Conservation (phyloP, 2,329 filamentous ascomycete genomes). For the Penicillium sp. region DNA sequence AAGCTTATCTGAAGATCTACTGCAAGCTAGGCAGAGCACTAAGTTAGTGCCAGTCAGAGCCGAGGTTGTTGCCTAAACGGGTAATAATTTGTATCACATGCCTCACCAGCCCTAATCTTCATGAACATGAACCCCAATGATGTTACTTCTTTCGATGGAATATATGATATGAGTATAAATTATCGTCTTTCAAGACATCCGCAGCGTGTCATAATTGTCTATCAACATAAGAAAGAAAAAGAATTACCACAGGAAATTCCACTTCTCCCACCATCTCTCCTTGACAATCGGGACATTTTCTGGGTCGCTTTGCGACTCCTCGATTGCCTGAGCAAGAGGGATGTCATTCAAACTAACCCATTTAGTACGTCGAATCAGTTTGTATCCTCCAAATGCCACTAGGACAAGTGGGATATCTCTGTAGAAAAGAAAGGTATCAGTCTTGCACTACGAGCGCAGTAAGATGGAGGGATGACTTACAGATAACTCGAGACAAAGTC, state of each 20-base stretch:
- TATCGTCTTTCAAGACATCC: too few relatives aligned
- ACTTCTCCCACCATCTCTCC: slow-evolving; percentile 22
- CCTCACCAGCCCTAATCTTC: slow-evolving; percentile 4
- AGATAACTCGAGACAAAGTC: slow-evolving; percentile 61
- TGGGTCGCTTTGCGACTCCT: slow-evolving; percentile 38
- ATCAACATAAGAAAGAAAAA: not conserved
- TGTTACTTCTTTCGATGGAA: too few relatives aligned
- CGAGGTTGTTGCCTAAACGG: slow-evolving; percentile 2
- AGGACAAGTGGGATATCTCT: slow-evolving; percentile 61
- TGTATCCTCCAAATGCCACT: slow-evolving; percentile 59
- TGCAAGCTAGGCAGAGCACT: too few relatives aligned
- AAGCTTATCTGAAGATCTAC: not conserved
- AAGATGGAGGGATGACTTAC: slow-evolving; percentile 43
- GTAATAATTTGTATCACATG: slow-evolving; percentile 2
- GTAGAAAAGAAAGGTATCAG: not conserved
- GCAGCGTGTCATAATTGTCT: too few relatives aligned
- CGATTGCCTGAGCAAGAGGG: slow-evolving; percentile 51
- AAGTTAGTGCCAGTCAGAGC: not conserved
- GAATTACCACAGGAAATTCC: slow-evolving; percentile 33
- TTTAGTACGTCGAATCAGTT: slow-evolving; percentile 61
- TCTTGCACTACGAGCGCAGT: not conserved
- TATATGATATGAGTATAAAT: too few relatives aligned
- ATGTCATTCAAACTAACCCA: slow-evolving; percentile 50
- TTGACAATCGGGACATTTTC: slow-evolving; percentile 28
- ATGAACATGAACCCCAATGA: too few relatives aligned